Conservation (phyloP, 225 moss, liverwort and hornwort genomes). For the Straminergon stramineum region DNA sequence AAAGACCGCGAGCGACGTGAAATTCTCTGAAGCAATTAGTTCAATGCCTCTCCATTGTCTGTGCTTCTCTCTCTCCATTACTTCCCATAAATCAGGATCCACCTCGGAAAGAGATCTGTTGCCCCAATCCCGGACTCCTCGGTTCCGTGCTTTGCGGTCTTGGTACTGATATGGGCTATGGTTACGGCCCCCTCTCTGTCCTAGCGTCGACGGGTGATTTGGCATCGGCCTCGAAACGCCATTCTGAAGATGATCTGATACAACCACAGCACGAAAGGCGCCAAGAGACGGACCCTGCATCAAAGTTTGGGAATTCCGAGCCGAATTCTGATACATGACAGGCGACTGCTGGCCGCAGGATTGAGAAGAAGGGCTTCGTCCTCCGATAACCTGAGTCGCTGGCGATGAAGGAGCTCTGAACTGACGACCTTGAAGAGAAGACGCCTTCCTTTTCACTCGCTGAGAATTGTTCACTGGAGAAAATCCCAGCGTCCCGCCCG, state of each 20-base stretch:
- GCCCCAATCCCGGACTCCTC: slow-evolving; percentile 69
- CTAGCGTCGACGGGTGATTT: slow-evolving; percentile 15
- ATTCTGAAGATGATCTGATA: slow-evolving; percentile 32
- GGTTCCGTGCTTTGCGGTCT: slow-evolving; percentile 38
- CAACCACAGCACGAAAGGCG: slow-evolving; percentile 26
- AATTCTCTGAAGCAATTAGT: slow-evolving; percentile 87
- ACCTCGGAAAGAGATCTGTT: slow-evolving; percentile 62
- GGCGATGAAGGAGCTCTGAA: slow-evolving; percentile 30
- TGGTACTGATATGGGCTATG: slow-evolving; percentile 5
- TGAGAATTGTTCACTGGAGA: slow-evolving; percentile 18
- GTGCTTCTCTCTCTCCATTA: slow-evolving; percentile 82
- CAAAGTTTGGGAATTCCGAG: slow-evolving; percentile 13
- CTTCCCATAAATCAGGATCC: slow-evolving; percentile 71
- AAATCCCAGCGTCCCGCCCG: slow-evolving; percentile 1
- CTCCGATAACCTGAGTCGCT: neutral
- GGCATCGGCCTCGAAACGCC: slow-evolving; percentile 19
- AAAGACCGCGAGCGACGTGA: slow-evolving; percentile 70
- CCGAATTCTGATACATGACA: slow-evolving; percentile 13
- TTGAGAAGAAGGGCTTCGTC: slow-evolving; percentile 12
- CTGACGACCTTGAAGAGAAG: slow-evolving; percentile 21
- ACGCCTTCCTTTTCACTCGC: slow-evolving; percentile 39
- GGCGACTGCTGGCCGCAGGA: slow-evolving; percentile 25
- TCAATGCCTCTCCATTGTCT: slow-evolving; percentile 84
- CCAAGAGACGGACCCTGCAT: slow-evolving; percentile 22
- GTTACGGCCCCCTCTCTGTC: slow-evolving; percentile 5